phyloP scores from a whole-genome alignment of 441 rosid species.

The Theobroma grandiflorum region DNA sequence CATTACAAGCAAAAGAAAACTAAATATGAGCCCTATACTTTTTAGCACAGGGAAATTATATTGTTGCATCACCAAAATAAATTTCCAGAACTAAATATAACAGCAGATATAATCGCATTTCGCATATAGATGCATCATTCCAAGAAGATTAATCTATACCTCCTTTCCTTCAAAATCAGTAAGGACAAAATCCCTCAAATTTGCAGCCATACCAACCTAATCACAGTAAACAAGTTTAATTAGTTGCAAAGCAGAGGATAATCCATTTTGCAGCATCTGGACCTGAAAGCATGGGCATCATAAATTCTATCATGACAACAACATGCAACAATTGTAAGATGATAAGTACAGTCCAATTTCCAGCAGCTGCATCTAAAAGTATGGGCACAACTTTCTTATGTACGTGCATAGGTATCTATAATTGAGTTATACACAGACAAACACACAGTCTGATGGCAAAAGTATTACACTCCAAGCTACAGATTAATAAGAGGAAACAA shows the following conservation, averaged over 20 bases:
- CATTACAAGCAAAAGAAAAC: constrained; percentile 1
- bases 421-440: not conserved
- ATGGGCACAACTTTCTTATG: not conserved
- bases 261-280: not conserved
- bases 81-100: not conserved
- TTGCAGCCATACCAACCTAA: constrained; percentile 95
- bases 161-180: constrained; percentile 72
- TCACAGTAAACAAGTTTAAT: constrained; percentile 26
- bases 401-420: not conserved
- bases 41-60: not conserved
- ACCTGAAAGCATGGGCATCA: not conserved
- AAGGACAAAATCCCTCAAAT: constrained; percentile 78
- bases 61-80: constrained; percentile 15
- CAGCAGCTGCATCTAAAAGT: not conserved
- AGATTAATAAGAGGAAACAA: not conserved
- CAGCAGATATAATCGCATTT: not conserved
- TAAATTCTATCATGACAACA: not conserved
- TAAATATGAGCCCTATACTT: not conserved
- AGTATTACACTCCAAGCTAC: constrained; percentile 13
- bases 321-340: not conserved
- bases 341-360: not conserved
- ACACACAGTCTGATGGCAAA: not conserved
- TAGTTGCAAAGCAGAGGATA: constrained; percentile 22
- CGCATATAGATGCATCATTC: constrained; percentile 2
- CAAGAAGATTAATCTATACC: constrained; percentile 48